These are phyloP conservation scores for Telfairia occidentalis DNA, from an alignment of 331 rosid genomes.

Conservation along the genomic window DNA sequence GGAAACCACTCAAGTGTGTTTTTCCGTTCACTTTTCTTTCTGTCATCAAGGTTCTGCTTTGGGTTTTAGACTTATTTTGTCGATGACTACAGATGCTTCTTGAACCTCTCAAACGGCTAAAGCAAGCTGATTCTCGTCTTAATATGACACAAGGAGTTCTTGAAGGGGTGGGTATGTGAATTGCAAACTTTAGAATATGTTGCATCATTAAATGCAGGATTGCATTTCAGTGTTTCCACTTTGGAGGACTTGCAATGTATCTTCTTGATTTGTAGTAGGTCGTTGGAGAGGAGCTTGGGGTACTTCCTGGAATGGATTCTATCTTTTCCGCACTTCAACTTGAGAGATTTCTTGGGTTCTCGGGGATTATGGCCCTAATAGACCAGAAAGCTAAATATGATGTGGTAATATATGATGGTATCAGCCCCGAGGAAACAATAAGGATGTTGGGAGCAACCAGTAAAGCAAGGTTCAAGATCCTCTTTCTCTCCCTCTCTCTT, in stretches of 20 bases:
- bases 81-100: conserved; percentile 56
- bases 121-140: conserved; percentile 75
- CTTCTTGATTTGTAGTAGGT: conserved; percentile 33
- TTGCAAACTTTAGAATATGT: conserved; percentile 14
- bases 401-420: conserved; percentile 68
- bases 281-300: conserved; percentile 94
- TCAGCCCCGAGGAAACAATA: conserved; percentile 67
- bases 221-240: background rate
- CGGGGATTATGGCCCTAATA: conserved; percentile 28
- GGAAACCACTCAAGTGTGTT: conserved; percentile 80
- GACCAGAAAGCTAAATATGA: conserved; percentile 46
- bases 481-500: conserved; percentile 7
- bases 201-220: background rate
- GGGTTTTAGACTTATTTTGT: conserved; percentile 11
- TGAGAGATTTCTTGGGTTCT: conserved; percentile 55
- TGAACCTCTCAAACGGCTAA: conserved; percentile 65
- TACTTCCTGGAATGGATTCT: conserved; percentile 89
- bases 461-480: conserved; percentile 59
- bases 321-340: conserved; percentile 47
- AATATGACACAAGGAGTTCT: conserved; percentile 79
- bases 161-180: conserved; percentile 86
- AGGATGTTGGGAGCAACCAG: conserved; percentile 65
- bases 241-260: background rate
- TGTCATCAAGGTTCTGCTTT: conserved; percentile 9
- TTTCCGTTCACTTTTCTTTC: conserved; percentile 15